Base-by-base conservation (phyloP, 495 filamentous ascomycete genomes). In the Aspergillus carlsbadensis region DNA sequence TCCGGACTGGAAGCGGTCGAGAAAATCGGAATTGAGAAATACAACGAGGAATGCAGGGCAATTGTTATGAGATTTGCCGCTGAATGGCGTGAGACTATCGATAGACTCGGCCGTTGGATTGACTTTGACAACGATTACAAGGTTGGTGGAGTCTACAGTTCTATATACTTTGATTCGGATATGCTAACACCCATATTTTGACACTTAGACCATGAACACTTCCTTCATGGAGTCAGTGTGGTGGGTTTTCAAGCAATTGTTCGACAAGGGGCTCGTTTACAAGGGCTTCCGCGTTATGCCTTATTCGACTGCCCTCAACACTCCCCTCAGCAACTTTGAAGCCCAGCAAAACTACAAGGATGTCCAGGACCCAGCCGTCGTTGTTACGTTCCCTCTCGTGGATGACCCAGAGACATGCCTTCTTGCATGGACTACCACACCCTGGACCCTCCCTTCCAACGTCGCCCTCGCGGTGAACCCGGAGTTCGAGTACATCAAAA, bases 41-140 rank as follows among this genome's bases (percentile, higher is more conserved):
- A 98, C 78, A 98, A 98, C 69, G 86, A 79, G 48, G 92, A 97
- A 74, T 98, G 94, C 70, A 82, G 86, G 50, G 86, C 89, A 44
- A 97, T 98, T 71, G 94, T 98, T 57, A 96, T 98, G 92, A 83
- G 89, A 61, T 98, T 86, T 69, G 84, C 91, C 20, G 74, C 80
- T 8, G 94, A 98, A 73, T 98, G 94, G 95, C 82, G 91, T 53
- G 74, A 87, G 57, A 96, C 90, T 15, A 90, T 98, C 56, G 91
- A 96, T 54, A 74, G 94, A 41, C 74, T 98, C 24, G 94, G 95
- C 42, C 88, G 95, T 52, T 98, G 95, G 94, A 92, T 98, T 63
- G 95, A 98, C 73, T 96, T 98, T 57, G 95, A 98, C 72, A 94
- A 96, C 65, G 92, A 96, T 65, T 97, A 97, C 79, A 97, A 97